Evolutionary conservation across 345 rosid species (phyloP).

Genomic region (Arabidopsis arenosa): DNA sequence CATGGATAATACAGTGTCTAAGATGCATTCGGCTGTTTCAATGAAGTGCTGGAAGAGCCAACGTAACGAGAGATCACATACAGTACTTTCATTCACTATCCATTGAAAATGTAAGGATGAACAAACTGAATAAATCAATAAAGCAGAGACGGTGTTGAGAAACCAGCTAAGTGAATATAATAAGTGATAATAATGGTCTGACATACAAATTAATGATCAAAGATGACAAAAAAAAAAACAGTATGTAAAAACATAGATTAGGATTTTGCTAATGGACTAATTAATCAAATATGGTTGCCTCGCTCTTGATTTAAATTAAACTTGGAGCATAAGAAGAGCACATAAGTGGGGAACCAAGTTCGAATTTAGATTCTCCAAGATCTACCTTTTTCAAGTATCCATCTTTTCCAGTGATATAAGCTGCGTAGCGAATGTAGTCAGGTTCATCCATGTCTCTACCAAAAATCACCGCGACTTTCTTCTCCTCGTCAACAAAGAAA

Average conservation of each 20-base stretch:
- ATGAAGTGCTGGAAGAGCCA: too few species aligned
- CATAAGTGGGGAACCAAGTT: neutral
- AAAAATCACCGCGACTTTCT: constrained; percentile 8
- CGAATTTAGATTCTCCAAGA: neutral
- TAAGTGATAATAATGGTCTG: neutral
- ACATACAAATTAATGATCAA: neutral
- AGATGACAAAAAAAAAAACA: neutral
- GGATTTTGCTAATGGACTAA: neutral
- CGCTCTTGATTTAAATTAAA: too few species aligned
- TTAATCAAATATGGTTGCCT: too few species aligned
- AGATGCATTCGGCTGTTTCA: too few species aligned
- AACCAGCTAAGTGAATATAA: neutral
- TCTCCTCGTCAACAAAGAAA: constrained; percentile 28
- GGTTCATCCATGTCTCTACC: neutral
- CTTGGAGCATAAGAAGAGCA: neutral
- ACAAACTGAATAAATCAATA: too few species aligned
- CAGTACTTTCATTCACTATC: too few species aligned
- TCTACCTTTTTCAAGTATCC: constrained; percentile 13
- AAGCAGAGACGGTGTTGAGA: neutral
- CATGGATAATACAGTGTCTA: neutral
- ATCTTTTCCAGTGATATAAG: constrained; percentile 5
- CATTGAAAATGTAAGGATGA: too few species aligned
- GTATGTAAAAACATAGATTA: neutral
- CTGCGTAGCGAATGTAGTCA: neutral
- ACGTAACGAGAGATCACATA: too few species aligned